Base-by-base conservation (phyloP, 2,329 filamentous ascomycete genomes). In the Sporothrix brunneoviolacea region DNA sequence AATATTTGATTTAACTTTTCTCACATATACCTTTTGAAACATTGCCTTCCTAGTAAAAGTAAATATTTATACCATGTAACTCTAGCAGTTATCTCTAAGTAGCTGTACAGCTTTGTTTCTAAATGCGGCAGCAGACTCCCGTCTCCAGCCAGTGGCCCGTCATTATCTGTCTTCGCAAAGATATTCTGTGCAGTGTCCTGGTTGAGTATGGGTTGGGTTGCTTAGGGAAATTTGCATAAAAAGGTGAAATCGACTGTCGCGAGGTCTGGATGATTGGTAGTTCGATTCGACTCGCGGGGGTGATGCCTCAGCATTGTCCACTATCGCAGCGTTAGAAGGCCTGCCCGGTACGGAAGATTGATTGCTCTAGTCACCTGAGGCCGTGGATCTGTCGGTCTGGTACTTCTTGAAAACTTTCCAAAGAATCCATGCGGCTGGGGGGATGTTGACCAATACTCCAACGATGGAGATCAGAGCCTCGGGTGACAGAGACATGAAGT, bases 401-500 rank as follows among this genome's bases (percentile, higher is more conserved):
- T 7, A n/a, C 38, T 40, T 40, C 13, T 24, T 28, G 21, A 40
- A 40, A 27, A 40, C 13, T n/a, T 27, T 27, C 38, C 38, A 40
- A 24, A 40, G 13, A 24, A 40, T 22, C 21, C 24, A 27, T 9
- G n/a, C 13, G 21, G 38, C 16, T 12, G 21, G 38, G 12, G 38
- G 38, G 21, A 40, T 2, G 27, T 27, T 40, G 38, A 40, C 38
- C 38, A 40, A 24, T 27, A 40, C 15, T 15, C 38, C 38, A 24
- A 27, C 38, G 21, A 40, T 40, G 38, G 38, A 40, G 38, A 40
- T 40, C 38, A 40, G 12, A n/a, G 38, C 38, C 38, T 40, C 21
- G 15, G 13, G 4, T 27, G 38, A 40, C 38, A 40, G 27, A 27
- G 38, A 27, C 38, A 40, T 40, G 7, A 24, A n/a, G 21, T 9